These are phyloP conservation scores for Phialophora expanda DNA, from an alignment of 2,329 filamentous ascomycete species.

Conservation along the genomic window DNA sequence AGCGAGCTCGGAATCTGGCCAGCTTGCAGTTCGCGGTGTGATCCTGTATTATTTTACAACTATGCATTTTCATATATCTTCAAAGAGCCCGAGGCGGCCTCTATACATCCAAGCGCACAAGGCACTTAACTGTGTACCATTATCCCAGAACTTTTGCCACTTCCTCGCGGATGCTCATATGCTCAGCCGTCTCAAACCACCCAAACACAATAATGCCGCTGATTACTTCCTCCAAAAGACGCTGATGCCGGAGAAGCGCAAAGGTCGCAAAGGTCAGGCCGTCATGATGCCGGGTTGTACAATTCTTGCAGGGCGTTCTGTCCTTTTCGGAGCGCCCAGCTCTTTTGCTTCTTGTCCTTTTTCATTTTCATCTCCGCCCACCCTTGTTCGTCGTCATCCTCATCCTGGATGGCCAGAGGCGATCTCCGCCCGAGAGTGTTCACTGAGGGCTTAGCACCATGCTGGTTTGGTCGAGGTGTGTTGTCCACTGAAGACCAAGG, in stretches of 20 bases:
- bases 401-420: slow-evolving; percentile 43
- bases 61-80: slow-evolving; percentile 23
- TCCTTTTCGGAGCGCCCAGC: slow-evolving; percentile 53
- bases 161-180: slow-evolving; percentile 19
- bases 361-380: slow-evolving; percentile 59
- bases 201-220: slow-evolving; percentile 23
- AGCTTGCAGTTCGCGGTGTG: not conserved
- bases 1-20: not conserved
- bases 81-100: slow-evolving; percentile 14
- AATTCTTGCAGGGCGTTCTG: slow-evolving; percentile 38
- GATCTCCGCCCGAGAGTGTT: slow-evolving; percentile 41
- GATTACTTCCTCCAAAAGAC: slow-evolving; percentile 23
- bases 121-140: slow-evolving; percentile 10
- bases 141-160: slow-evolving; percentile 24
- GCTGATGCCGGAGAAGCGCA: not conserved
- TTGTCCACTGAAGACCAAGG: slow-evolving; percentile 46
- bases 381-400: slow-evolving; percentile 57
- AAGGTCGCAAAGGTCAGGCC: not conserved
- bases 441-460: slow-evolving; percentile 38
- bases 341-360: slow-evolving; percentile 56
- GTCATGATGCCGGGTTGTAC: slow-evolving; percentile 34
- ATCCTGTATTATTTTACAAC: slow-evolving; percentile 25
- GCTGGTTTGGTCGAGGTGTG: slow-evolving; percentile 34
- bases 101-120: slow-evolving; percentile 19
- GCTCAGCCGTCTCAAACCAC: slow-evolving; percentile 6